These are phyloP conservation scores for Hsuehochloa calcarea DNA, from an alignment of 176 grass and related monocot genomes.

Conservation along the genomic window DNA sequence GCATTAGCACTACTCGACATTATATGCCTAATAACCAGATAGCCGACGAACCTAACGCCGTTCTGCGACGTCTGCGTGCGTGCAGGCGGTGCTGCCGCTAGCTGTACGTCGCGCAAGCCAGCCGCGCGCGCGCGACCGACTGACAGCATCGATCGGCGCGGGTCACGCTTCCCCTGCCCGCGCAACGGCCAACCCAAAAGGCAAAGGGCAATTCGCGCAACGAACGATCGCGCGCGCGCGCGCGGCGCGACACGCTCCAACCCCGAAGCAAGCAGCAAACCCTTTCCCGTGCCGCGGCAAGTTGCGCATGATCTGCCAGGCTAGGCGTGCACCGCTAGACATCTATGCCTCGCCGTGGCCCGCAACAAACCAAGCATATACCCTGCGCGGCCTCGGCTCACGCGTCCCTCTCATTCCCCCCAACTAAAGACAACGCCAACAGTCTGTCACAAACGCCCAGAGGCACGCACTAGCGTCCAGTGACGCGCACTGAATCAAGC, in stretches of 20 bases:
- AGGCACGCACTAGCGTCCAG: background rate
- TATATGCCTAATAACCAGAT: background rate
- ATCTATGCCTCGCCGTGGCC: background rate
- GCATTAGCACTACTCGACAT: background rate
- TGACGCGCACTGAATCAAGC: background rate
- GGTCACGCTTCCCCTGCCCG: constrained; percentile 1
- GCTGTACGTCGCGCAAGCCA: background rate
- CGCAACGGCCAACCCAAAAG: background rate
- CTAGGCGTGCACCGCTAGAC: background rate
- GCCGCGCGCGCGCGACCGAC: background rate
- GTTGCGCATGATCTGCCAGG: constrained; percentile 18
- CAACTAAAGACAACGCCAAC: constrained; percentile 20
- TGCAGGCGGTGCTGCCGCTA: background rate
- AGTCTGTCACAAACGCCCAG: constrained; percentile 37
- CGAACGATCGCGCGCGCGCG: background rate
- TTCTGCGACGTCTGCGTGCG: background rate
- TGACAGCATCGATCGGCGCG: background rate
- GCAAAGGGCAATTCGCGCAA: background rate
- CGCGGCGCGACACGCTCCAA: background rate
- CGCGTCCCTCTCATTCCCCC: background rate
- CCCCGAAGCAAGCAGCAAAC: background rate
- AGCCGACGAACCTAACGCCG: background rate
- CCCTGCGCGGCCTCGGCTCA: background rate
- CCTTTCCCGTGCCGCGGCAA: constrained; percentile 2
- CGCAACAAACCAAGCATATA: background rate